Evolutionary conservation across 768 basidiomycete genomes (phyloP), one percentile per base, ranked within the genome.

Genomic region (Collybiopsis luxurians): DNA sequence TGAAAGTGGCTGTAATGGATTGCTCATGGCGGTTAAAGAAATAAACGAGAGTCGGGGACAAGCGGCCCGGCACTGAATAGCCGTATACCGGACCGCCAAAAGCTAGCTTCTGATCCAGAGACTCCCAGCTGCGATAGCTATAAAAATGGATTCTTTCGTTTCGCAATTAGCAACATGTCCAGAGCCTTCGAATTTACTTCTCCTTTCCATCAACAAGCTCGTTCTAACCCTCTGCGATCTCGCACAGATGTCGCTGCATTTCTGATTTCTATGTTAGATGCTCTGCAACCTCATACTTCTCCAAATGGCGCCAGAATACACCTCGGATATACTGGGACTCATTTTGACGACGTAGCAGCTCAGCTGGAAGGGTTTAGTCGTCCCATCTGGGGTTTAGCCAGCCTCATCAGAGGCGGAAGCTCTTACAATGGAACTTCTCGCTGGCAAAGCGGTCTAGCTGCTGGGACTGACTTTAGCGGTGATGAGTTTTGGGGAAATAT

Each of bases 401-500:
- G 86, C 3, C 72, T 90, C 4, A 71, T 89, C 3, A 81, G 79
- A 2, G 88, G 88, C 0, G 88, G 87, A 11, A 82, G 79, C 3
- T 68, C 73, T 7, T 89, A 87, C 64, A 69, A 71, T 23, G 86
- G 86, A 0, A 74, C 75, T 4, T 72, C 81, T 47, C 71, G 87
- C 43, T 90, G 88, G 88, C 69, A 84, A 4, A 68, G 76, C 50
- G 89, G 89, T 2, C 81, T 90, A 60, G 76, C 76, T 26, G 83
- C 76, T 60, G 89, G 89, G 1, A 87, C 86, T n/a, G 76, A 92
- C 66, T 86, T 86, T 6, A 67, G 74, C 4, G 77, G 79, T 52
- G 75, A 78, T 2, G 89, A 90, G 71, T 90, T 87, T 68, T 92
- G 89, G 89, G 89, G 88, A 2, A 70, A 80, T 57, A 89, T 89